Base-by-base conservation (phyloP, 164 flowering plant genomes). In the Magnolia sinica region DNA sequence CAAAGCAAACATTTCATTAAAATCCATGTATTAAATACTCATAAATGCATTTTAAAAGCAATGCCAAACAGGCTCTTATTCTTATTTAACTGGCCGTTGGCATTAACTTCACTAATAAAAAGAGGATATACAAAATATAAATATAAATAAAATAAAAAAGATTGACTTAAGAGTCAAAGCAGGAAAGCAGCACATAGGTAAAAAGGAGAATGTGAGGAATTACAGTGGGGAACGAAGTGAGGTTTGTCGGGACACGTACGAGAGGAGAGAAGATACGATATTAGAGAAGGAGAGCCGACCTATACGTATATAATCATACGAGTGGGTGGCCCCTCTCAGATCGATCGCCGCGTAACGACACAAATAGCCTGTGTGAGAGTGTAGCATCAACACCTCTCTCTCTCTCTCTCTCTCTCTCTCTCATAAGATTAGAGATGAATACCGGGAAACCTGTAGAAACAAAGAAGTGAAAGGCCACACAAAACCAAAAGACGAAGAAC, bases 291-390 rank as follows among this genome's bases (percentile, higher is more conserved):
- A 50, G 72, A 31, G 51, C 8, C 14, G 78, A 78, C 78, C 72
- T 65, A 80, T 76, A 72, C 72, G 72, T 80, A 55, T 61, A 78
- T 72, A 22, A 31, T 27, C 14, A 27, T 37, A 75, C 74, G 72
- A 76, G 78, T 81, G 78, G 81, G 81, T 75, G 80, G 83, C 78
- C 81, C 83, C 13, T 55, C 61, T 55, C 13, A 11, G 68, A 67
- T 77, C 83, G 37, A 61, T 63, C 73, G 55, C 68, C 78, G 68
- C 71, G 55, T 64, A 74, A 70, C 74, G 83, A 81, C 83, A 80
- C 64, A 81, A 55, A 66, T 81, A 74, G 65, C 73, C 80, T 81
- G 75, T 72, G 80, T 73, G 75, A 73, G 55, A 45, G 64, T 55
- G 13, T 55, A 8, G 77, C 75, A 77, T 81, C 77, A 80, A 75